Evolutionary conservation across 331 rosid genomes (phyloP).

Genomic region (Pyrus hybrid): DNA sequence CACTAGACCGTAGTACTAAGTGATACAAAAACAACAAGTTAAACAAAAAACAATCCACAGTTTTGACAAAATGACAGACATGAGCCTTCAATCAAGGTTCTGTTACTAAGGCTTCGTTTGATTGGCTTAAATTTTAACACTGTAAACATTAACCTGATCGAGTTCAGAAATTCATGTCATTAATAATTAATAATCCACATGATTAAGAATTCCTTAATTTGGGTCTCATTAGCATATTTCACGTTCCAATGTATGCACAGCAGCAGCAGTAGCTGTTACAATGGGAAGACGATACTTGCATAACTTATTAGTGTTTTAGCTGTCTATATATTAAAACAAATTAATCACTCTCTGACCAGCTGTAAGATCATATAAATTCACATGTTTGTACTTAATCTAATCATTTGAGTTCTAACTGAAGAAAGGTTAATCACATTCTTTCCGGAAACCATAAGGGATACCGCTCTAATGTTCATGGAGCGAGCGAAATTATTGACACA

Average conservation of each 20-base stretch:
- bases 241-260: not conserved
- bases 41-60: not conserved
- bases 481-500: too few relatives aligned
- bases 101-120: constrained; percentile 3
- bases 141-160: not conserved
- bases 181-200: not conserved
- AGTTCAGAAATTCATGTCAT: not conserved
- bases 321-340: not conserved
- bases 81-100: constrained; percentile 25
- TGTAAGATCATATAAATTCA: not conserved
- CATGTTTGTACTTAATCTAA: too few relatives aligned
- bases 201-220: not conserved
- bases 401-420: too few relatives aligned
- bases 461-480: not conserved
- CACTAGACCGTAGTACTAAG: too few relatives aligned
- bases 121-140: not conserved
- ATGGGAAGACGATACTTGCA: not conserved
- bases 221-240: not conserved
- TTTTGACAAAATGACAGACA: constrained; percentile 33
- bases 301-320: too few relatives aligned
- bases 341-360: not conserved
- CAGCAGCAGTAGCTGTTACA: not conserved
- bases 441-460: not conserved
- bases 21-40: too few relatives aligned
- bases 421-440: not conserved